phyloP scores from a whole-genome alignment of 2,329 filamentous ascomycete genomes.

The Paecilomyces niveus region DNA sequence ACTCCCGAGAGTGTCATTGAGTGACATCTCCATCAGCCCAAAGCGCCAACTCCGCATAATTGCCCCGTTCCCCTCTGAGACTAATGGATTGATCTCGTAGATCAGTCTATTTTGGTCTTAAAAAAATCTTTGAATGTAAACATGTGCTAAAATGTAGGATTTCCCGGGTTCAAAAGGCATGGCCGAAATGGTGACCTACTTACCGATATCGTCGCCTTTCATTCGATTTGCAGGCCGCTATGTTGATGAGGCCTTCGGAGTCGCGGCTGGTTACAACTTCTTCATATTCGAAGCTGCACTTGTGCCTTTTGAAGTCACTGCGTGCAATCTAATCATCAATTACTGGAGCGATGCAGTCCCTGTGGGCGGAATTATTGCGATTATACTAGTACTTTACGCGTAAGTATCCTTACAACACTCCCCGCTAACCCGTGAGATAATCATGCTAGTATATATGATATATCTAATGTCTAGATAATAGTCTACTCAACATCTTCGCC shows the following conservation, averaged over 20 bases:
- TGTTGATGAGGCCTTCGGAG: slow-evolving; percentile 43
- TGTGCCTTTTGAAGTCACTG: slow-evolving; percentile 47
- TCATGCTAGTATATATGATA: neutral
- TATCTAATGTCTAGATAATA: slow-evolving; percentile 2
- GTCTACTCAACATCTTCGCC: slow-evolving; percentile 59
- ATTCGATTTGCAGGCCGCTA: slow-evolving; percentile 41
- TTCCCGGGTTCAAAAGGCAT: slow-evolving; percentile 22
- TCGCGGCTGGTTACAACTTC: slow-evolving; percentile 45
- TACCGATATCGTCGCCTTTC: slow-evolving; percentile 41
- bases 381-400: slow-evolving; percentile 39
- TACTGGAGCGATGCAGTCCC: slow-evolving; percentile 45
- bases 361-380: slow-evolving; percentile 39
- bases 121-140: slow-evolving; percentile 3
- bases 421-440: neutral
- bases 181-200: slow-evolving; percentile 46
- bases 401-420: slow-evolving; percentile 13
- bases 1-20: neutral
- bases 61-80: neutral
- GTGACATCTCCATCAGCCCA: neutral
- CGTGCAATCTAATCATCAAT: slow-evolving; percentile 43
- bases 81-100: no score
- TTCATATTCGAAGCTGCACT: slow-evolving; percentile 46
- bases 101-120: no score
- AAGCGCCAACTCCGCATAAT: slow-evolving; percentile 6
- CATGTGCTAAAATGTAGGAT: slow-evolving; percentile 14